A percentile compares a stretch with the other conserved stretches of the same genome.
phyloP scores from a whole-genome alignment of 495 filamentous ascomycete species.

The Podospora conica region DNA sequence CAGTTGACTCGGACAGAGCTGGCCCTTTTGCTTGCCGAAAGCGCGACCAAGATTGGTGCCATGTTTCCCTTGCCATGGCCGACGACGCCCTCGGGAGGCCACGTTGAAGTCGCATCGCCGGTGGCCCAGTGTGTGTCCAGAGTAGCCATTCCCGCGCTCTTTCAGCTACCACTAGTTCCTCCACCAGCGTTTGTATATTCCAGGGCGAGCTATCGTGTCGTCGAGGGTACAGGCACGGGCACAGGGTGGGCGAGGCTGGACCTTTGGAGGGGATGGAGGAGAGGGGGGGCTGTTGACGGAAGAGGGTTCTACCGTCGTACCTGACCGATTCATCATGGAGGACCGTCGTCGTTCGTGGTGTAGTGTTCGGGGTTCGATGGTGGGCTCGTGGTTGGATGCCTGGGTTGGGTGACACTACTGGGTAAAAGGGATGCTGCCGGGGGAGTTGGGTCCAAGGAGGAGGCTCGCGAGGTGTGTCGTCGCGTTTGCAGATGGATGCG shows the following conservation, averaged over 20 bases:
- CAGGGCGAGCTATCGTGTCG: neutral
- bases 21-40: neutral
- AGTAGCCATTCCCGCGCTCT: neutral
- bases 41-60: neutral
- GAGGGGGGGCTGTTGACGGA: slow-evolving; percentile 17
- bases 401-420: neutral
- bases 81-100: neutral
- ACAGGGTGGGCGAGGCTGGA: slow-evolving; percentile 5
- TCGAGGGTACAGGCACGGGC: slow-evolving; percentile 15
- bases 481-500: slow-evolving; percentile 13
- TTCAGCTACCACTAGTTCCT: neutral
- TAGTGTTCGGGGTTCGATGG: neutral
- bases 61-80: neutral
- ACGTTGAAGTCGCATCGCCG: neutral
- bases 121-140: neutral
- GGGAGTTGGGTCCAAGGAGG: neutral
- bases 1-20: neutral
- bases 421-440: neutral
- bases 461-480: slow-evolving; percentile 7
- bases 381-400: neutral
- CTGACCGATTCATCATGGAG: slow-evolving; percentile 52
- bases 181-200: neutral
- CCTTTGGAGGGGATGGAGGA: slow-evolving; percentile 5
- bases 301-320: slow-evolving; percentile 35
- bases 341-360: neutral